Evolutionary conservation across 83 land plant species (phyloP).

Genomic region (Picea abies): DNA sequence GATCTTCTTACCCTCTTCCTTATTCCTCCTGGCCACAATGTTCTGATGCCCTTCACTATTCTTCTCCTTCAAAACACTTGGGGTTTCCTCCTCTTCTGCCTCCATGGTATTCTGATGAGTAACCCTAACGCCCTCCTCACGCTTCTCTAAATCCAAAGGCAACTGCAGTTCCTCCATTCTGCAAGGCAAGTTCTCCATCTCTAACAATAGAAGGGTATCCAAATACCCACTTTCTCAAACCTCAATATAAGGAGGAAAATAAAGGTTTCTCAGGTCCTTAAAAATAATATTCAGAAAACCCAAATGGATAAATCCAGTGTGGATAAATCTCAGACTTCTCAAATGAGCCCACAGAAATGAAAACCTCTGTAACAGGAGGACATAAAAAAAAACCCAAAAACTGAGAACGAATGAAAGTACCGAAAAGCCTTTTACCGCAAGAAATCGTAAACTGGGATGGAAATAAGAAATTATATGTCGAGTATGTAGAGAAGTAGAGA

Average conservation of each 20-base stretch:
- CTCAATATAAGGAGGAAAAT: too few relatives aligned
- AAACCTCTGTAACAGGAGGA: neutral
- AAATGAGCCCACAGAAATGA: neutral
- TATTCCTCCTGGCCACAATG: constrained; percentile 13
- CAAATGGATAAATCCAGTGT: neutral
- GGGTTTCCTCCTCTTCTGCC: neutral
- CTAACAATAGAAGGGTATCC: neutral
- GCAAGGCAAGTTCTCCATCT: neutral
- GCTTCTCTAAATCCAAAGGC: too few relatives aligned
- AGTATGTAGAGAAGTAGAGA: too few relatives aligned
- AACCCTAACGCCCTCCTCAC: neutral
- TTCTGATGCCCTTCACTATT: neutral
- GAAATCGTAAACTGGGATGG: too few relatives aligned
- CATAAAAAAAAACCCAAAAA: neutral
- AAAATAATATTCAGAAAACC: neutral
- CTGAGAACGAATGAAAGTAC: too few relatives aligned
- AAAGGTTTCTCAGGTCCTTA: too few relatives aligned
- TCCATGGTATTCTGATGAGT: neutral
- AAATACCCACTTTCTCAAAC: too few relatives aligned
- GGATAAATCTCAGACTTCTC: too few relatives aligned
- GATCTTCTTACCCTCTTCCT: constrained; percentile 15
- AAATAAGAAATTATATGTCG: too few relatives aligned
- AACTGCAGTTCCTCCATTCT: neutral
- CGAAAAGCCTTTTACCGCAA: too few relatives aligned
- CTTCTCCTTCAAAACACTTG: neutral